These are phyloP conservation scores for Leccinum arenicola DNA, from an alignment of 768 basidiomycete genomes.

Conservation along the genomic window DNA sequence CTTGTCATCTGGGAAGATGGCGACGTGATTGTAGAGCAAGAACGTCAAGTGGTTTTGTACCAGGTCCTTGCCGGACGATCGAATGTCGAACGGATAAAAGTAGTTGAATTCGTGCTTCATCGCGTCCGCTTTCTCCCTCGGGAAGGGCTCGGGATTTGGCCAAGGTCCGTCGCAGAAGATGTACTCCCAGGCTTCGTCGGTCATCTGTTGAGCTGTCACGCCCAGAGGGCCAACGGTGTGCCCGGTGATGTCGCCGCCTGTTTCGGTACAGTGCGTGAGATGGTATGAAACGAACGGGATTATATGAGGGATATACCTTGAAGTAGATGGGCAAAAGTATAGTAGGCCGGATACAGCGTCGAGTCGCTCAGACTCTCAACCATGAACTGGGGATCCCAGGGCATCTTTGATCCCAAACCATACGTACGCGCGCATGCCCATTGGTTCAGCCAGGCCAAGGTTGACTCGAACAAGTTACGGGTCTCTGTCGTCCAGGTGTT, in stretches of 20 bases:
- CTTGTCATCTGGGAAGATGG: slow-evolving; percentile 82
- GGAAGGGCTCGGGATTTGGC: slow-evolving; percentile 63
- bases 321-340: slow-evolving; percentile 88
- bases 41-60: slow-evolving; percentile 96
- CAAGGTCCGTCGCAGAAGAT: slow-evolving; percentile 76
- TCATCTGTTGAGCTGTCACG: slow-evolving; percentile 89
- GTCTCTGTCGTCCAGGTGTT: slow-evolving; percentile 91
- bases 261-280: slow-evolving; percentile 4
- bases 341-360: slow-evolving; percentile 98
- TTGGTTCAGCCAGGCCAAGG: slow-evolving; percentile 92
- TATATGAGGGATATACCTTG: slow-evolving; percentile 57
- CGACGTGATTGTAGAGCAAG: slow-evolving; percentile 92
- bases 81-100: slow-evolving; percentile 98
- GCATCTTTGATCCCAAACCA: slow-evolving; percentile 91
- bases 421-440: slow-evolving; percentile 99
- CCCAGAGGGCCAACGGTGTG: slow-evolving; percentile 76
- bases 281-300: background rate
- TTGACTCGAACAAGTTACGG: slow-evolving; percentile 86
- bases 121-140: slow-evolving; percentile 74
- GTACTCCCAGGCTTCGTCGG: slow-evolving; percentile 97
- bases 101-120: slow-evolving; percentile 92
- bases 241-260: slow-evolving; percentile 76
- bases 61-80: slow-evolving; percentile 96
- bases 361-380: slow-evolving; percentile 97
- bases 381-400: slow-evolving; percentile 96